Evolutionary conservation across 2,329 filamentous ascomycete genomes (phyloP).

Genomic region (Pseudohalonectria lignicola): DNA sequence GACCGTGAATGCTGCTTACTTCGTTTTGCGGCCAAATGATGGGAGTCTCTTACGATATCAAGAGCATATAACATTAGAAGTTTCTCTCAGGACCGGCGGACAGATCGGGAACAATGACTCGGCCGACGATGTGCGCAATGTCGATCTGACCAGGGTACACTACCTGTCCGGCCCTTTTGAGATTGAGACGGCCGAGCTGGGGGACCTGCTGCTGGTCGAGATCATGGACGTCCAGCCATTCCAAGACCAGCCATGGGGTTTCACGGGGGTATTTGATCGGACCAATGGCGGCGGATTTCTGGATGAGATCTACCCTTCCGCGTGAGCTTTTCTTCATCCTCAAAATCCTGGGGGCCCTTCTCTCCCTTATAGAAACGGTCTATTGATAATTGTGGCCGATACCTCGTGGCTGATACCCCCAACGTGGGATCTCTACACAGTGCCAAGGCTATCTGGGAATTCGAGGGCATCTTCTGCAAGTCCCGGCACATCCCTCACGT

Average conservation of each 20-base stretch:
- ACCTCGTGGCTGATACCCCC: no score
- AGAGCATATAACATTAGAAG: no score
- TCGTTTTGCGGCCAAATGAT: no score
- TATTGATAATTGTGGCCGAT: no score
- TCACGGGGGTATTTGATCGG: slow-evolving; percentile 71
- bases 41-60: not conserved
- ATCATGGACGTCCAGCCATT: slow-evolving; percentile 91
- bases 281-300: slow-evolving; percentile 82
- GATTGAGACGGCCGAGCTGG: slow-evolving; percentile 71
- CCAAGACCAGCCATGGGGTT: slow-evolving; percentile 79
- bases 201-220: slow-evolving; percentile 76
- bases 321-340: slow-evolving; percentile 36
- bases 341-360: no score
- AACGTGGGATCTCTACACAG: no score
- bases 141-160: slow-evolving; percentile 76
- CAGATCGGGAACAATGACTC: slow-evolving; percentile 84
- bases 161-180: slow-evolving; percentile 88
- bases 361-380: not conserved
- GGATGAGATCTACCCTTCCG: slow-evolving; percentile 75
- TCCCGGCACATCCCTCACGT: slow-evolving; percentile 81
- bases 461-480: slow-evolving; percentile 57
- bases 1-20: no score
- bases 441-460: slow-evolving; percentile 49
- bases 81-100: slow-evolving; percentile 56
- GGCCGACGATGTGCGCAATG: slow-evolving; percentile 77